These are phyloP conservation scores for Aspergillus fumigatus DNA, from an alignment of 2,329 filamentous ascomycete species.

Conservation along the genomic window DNA sequence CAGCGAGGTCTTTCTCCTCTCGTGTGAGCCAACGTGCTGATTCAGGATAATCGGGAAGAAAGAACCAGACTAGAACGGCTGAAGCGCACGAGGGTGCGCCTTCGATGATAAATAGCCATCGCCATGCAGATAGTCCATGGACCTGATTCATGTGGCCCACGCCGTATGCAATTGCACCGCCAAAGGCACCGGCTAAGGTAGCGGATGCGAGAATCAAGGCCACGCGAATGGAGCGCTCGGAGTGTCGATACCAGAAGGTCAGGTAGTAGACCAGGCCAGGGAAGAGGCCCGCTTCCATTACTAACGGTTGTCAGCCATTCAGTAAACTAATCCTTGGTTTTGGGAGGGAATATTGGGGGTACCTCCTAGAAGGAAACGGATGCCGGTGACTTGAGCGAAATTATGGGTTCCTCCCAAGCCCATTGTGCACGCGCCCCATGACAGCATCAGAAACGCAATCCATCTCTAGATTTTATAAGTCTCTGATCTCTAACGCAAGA, in stretches of 20 bases:
- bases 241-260: constrained; percentile 53
- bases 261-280: constrained; percentile 47
- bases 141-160: constrained; percentile 37
- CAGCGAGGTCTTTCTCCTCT: constrained; percentile 42
- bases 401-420: constrained; percentile 44
- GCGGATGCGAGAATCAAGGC: constrained; percentile 51
- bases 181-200: constrained; percentile 52
- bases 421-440: constrained; percentile 47
- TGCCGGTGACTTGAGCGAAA: constrained; percentile 41
- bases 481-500: background rate
- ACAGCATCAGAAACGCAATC: constrained; percentile 49
- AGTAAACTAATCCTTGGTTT: background rate
- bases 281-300: constrained; percentile 50
- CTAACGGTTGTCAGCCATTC: constrained; percentile 7
- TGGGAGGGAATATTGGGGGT: too few species aligned
- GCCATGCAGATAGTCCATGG: constrained; percentile 38
- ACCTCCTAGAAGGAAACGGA: constrained; percentile 46
- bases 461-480: constrained; percentile 29
- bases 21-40: constrained; percentile 43
- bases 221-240: constrained; percentile 56
- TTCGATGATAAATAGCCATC: constrained; percentile 47
- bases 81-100: constrained; percentile 37
- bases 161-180: constrained; percentile 52
- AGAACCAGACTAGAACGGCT: constrained; percentile 41
- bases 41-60: constrained; percentile 48